Base-by-base conservation (phyloP, 1,139 yeast species). In the Pichia sp. region DNA sequence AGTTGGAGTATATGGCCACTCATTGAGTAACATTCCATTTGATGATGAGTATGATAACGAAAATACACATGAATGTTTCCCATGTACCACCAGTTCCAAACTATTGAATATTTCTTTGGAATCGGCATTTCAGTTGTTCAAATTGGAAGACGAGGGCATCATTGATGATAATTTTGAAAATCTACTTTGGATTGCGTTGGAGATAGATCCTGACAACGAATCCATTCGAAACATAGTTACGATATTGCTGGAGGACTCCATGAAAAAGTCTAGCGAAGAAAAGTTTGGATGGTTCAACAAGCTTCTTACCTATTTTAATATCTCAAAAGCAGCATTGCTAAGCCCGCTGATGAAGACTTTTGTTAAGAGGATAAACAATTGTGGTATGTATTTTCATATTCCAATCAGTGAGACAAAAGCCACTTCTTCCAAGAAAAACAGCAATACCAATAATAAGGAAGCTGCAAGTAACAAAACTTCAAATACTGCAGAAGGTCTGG, bases 131-230 rank as follows among this genome's bases (percentile, higher is more conserved):
- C 79, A 77, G 55, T 55, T 76, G 36, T 64, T 67, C 15, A 67
- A 65, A 46, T 51, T 75, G 5, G 52, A 50, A 26, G 72, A 72
- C 50, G 64, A 67, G 5, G 69, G 66, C 36, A 30, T 66, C 3
- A 66, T 75, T 49, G 61, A 66, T 4, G 51, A 55, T 8, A 64
- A 64, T 1, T 54, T 75, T 54, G 78, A 76, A 52, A 63, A 65
- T 7, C 56, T 72, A 2, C 54, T 75, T n/a, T 78, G 82, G 82
- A 64, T 75, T 23, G 67, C 71, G 3, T 62, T 77, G 34, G 77
- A 75, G 42, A 49, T 65, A n/a, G 66, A 63, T 43, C 75, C 80
- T 0, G 63, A 66, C 7, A 64, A 65, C 51, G 53, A 57, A 53
- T 49, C 68, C 51, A 58, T 64, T 61, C 44, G 64, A 62, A 54